phyloP scores from a whole-genome alignment of 139 green algal species.

The Chlamydomonas schloesseri region DNA sequence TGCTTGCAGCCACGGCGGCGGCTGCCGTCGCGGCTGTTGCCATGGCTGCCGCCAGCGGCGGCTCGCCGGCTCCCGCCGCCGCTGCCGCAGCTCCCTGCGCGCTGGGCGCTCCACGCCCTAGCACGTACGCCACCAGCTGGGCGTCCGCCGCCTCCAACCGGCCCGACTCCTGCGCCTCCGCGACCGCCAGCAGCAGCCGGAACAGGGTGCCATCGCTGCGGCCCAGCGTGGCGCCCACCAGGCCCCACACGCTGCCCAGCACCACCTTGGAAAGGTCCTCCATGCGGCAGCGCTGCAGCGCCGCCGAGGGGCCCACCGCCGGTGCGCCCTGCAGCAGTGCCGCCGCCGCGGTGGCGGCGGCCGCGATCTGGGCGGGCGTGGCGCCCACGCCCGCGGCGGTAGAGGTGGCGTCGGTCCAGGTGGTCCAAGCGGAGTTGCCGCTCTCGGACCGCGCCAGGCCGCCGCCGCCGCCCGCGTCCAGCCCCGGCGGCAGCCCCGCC shows the following conservation, averaged over 20 bases:
- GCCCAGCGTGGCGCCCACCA: slow-evolving; percentile 28
- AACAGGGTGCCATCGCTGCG: not conserved
- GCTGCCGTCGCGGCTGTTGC: no score
- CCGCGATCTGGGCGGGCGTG: not conserved
- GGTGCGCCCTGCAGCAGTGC: slow-evolving; percentile 12
- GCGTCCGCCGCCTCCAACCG: slow-evolving; percentile 8
- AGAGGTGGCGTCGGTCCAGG: slow-evolving; percentile 11
- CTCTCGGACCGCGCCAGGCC: not conserved
- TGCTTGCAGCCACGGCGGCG: no score
- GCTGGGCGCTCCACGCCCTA: slow-evolving; percentile 10
- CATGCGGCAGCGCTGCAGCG: not conserved
- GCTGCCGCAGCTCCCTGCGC: not conserved
- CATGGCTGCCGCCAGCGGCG: no score
- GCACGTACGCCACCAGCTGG: slow-evolving; percentile 14
- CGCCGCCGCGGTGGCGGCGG: slow-evolving; percentile 2
- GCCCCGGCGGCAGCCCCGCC: slow-evolving; percentile 8
- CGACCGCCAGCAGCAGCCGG: slow-evolving; percentile 45
- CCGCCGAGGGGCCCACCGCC: not conserved
- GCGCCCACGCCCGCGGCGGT: not conserved
- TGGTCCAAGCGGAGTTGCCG: slow-evolving; percentile 24
- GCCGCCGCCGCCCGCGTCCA: not conserved
- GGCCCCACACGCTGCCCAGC: slow-evolving; percentile 20
- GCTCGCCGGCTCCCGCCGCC: not conserved
- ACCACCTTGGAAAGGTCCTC: slow-evolving; percentile 19
- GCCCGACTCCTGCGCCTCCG: not conserved